These are phyloP conservation scores for Kuraishia piskuri DNA, from an alignment of 805 yeast species.

Conservation along the genomic window DNA sequence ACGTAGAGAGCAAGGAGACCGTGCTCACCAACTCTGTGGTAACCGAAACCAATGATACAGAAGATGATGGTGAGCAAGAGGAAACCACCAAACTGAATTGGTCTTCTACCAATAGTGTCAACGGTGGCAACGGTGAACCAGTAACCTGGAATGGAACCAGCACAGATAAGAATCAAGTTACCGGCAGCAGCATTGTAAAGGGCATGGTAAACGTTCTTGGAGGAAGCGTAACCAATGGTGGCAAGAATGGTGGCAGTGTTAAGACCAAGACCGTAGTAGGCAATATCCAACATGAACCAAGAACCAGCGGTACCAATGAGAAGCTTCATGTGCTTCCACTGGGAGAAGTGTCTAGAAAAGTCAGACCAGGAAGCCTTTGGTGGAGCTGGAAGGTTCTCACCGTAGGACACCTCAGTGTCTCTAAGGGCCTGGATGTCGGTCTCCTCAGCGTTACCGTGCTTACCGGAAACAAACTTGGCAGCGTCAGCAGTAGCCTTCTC, in stretches of 20 bases:
- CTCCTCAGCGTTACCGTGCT: conserved; percentile 24
- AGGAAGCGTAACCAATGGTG: conserved; percentile 78
- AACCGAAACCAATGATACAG: conserved; percentile 79
- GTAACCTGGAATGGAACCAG: conserved; percentile 93
- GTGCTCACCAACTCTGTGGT: conserved; percentile 55
- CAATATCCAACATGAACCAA: conserved; percentile 88
- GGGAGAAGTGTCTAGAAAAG: conserved; percentile 62
- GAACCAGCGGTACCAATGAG: conserved; percentile 85
- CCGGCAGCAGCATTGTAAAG: conserved; percentile 81
- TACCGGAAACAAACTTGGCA: conserved; percentile 31
- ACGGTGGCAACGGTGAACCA: conserved; percentile 78
- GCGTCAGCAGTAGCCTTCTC: conserved; percentile 36
- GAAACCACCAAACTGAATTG: conserved; percentile 75
- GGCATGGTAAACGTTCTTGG: conserved; percentile 57
- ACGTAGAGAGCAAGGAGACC: conserved; percentile 75
- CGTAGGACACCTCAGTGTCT: conserved; percentile 2
- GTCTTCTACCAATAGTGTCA: conserved; percentile 78
- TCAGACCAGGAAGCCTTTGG: conserved; percentile 79
- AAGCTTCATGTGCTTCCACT: conserved; percentile 84
- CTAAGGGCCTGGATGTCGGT: conserved; percentile 25
- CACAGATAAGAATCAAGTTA: conserved; percentile 86
- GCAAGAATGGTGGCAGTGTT: conserved; percentile 73
- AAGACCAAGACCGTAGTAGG: conserved; percentile 82
- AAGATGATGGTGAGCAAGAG: conserved; percentile 59
- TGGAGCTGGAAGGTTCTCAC: conserved; percentile 28